Percentiles rank a stretch among this genome's conserved stretches.
These are phyloP conservation scores for Ceratocystis papillata DNA, from an alignment of 2,329 filamentous ascomycete species.

Conservation along the genomic window DNA sequence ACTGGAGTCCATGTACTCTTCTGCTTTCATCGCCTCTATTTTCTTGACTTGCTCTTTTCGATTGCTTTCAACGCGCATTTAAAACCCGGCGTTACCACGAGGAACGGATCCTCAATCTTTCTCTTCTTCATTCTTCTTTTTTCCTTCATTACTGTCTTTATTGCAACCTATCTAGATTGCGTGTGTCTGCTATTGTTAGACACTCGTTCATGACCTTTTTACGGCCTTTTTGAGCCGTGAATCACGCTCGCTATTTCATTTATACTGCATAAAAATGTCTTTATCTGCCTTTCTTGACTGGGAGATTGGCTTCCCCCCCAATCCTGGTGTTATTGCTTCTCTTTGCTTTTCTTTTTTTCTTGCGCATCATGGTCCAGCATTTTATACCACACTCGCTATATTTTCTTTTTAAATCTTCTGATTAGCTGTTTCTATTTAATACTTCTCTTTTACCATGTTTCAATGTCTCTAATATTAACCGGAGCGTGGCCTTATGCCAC, in stretches of 20 bases:
- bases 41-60: not conserved
- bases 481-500: not conserved
- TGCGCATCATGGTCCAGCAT: not conserved
- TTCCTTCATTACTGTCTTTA: constrained; percentile 2
- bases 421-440: not conserved
- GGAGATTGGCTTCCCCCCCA: not conserved
- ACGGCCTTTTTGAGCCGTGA: not conserved
- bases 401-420: not conserved
- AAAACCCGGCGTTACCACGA: not conserved
- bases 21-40: not conserved
- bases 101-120: not conserved
- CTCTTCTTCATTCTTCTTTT: not conserved
- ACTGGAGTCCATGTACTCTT: too few species aligned
- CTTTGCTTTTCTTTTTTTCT: not conserved
- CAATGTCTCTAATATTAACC: not conserved
- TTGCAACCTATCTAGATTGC: constrained; percentile 12
- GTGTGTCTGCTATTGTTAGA: not conserved
- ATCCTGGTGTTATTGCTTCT: not conserved
- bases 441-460: not conserved
- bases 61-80: not conserved
- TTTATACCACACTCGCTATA: constrained; percentile 8
- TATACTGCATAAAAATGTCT: not conserved
- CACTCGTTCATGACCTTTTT: not conserved
- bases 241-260: constrained; percentile 3
- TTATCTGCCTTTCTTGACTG: not conserved